Evolutionary conservation across 2,329 filamentous ascomycete species (phyloP).

Genomic region (Aspergillus candidus): DNA sequence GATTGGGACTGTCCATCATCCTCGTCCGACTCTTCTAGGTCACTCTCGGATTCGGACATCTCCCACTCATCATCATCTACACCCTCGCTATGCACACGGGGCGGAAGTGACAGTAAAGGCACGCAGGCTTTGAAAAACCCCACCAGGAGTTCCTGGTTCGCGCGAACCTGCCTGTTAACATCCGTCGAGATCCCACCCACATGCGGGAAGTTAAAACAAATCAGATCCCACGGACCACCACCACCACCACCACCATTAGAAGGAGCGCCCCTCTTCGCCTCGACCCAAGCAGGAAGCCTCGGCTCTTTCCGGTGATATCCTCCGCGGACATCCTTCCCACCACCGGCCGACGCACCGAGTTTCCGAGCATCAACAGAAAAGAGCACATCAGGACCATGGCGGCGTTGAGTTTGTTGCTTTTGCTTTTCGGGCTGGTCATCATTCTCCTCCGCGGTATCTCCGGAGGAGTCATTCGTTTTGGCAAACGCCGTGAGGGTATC

Average conservation of each 20-base stretch:
- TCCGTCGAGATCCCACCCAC: slow-evolving; percentile 87
- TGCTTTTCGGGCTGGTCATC: slow-evolving; percentile 8
- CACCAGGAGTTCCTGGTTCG: slow-evolving; percentile 64
- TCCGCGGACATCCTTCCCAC: slow-evolving; percentile 41
- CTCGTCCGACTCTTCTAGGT: slow-evolving; percentile 13
- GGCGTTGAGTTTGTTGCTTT: slow-evolving; percentile 9
- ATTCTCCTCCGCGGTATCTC: background rate
- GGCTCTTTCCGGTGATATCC: slow-evolving; percentile 28
- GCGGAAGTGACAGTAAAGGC: slow-evolving; percentile 33
- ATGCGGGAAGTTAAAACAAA: slow-evolving; percentile 97
- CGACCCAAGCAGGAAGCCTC: slow-evolving; percentile 26
- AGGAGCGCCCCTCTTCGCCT: slow-evolving; percentile 3
- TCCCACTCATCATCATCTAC: slow-evolving; percentile 22
- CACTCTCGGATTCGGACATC: slow-evolving; percentile 15
- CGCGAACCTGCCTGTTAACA: slow-evolving; percentile 86
- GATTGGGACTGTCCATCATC: slow-evolving; percentile 11
- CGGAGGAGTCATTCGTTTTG: background rate
- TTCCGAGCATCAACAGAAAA: slow-evolving; percentile 42
- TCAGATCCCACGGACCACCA: slow-evolving; percentile 58
- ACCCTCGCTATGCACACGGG: slow-evolving; percentile 15
- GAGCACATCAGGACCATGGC: slow-evolving; percentile 26
- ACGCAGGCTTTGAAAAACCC: slow-evolving; percentile 44
- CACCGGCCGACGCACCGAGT: slow-evolving; percentile 30
- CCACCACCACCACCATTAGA: background rate
- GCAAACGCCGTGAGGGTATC: slow-evolving; percentile 26